A percentile compares a stretch with the other conserved stretches of the same genome.
These are phyloP conservation scores for Heliocybe sulcata DNA, from an alignment of 1,284 basidiomycete species.

Conservation along the genomic window DNA sequence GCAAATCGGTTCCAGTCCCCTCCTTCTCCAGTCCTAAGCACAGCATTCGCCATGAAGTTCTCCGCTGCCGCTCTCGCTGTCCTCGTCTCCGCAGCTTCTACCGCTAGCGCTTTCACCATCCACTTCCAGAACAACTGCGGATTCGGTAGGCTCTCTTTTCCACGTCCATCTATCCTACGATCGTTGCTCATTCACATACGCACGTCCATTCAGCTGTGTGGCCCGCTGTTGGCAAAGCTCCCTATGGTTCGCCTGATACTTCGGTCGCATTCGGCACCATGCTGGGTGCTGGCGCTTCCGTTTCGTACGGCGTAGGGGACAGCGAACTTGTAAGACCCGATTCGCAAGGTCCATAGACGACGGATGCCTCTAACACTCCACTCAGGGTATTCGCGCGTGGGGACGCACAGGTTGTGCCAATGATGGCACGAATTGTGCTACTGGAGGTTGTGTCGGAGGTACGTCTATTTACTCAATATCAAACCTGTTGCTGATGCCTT, in stretches of 20 bases:
- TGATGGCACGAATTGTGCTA: constrained; percentile 11
- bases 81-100: constrained; percentile 4
- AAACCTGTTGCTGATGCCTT: background rate
- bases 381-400: constrained; percentile 12
- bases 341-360: background rate
- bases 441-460: constrained; percentile 10
- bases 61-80: constrained; percentile 3
- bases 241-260: constrained; percentile 8
- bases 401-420: constrained; percentile 13
- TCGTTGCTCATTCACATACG: background rate
- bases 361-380: background rate
- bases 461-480: background rate
- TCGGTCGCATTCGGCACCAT: constrained; percentile 8
- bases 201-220: constrained; percentile 9
- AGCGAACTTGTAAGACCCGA: constrained; percentile 4
- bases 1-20: background rate
- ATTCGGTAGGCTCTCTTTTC: constrained; percentile 5
- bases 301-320: constrained; percentile 6
- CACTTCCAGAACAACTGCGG: constrained; percentile 10
- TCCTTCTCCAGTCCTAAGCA: background rate
- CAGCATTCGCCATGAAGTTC: constrained; percentile 4
- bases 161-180: background rate
- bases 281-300: constrained; percentile 3
- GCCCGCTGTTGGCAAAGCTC: constrained; percentile 13
- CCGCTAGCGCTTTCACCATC: constrained; percentile 10